Evolutionary conservation across 1,284 basidiomycete species (phyloP).

Genomic region (Amylostereum areolatum): DNA sequence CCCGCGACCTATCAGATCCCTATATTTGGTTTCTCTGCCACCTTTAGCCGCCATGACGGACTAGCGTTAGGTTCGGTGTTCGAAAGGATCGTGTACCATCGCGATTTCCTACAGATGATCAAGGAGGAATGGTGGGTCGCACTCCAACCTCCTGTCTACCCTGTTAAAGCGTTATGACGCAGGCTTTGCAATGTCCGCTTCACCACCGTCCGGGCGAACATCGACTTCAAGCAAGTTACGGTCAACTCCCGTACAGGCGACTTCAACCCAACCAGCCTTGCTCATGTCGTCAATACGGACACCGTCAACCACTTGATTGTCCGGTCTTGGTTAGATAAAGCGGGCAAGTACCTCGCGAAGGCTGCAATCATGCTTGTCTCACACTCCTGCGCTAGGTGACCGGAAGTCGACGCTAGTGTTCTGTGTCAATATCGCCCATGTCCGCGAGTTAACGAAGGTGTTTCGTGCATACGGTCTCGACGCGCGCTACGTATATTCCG

Average conservation of each 20-base stretch:
- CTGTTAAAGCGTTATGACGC: neutral
- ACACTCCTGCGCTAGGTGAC: constrained; percentile 28
- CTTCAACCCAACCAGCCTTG: constrained; percentile 72
- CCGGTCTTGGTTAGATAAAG: constrained; percentile 77
- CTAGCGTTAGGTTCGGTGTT: constrained; percentile 87
- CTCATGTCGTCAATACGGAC: constrained; percentile 74
- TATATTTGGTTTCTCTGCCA: constrained; percentile 93
- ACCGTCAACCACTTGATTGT: constrained; percentile 75
- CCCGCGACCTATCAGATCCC: constrained; percentile 51
- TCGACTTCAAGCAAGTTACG: constrained; percentile 65
- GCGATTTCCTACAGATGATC: constrained; percentile 92
- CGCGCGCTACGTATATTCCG: constrained; percentile 76
- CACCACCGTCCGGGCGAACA: constrained; percentile 71
- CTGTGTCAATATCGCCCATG: constrained; percentile 83
- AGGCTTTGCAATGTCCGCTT: constrained; percentile 86
- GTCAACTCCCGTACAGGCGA: constrained; percentile 69
- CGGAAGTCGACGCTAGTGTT: constrained; percentile 89
- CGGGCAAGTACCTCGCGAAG: constrained; percentile 38
- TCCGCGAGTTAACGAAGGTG: constrained; percentile 66
- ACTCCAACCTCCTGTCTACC: neutral
- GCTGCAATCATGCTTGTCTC: neutral
- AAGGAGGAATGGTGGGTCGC: constrained; percentile 75
- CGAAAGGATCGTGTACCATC: constrained; percentile 90
- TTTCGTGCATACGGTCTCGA: constrained; percentile 82
- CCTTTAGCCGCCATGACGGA: constrained; percentile 90